Percentiles rank a stretch among this genome's conserved stretches.
phyloP scores from a whole-genome alignment of 148 eudicot species.

The Vaccinium corymbosum region DNA sequence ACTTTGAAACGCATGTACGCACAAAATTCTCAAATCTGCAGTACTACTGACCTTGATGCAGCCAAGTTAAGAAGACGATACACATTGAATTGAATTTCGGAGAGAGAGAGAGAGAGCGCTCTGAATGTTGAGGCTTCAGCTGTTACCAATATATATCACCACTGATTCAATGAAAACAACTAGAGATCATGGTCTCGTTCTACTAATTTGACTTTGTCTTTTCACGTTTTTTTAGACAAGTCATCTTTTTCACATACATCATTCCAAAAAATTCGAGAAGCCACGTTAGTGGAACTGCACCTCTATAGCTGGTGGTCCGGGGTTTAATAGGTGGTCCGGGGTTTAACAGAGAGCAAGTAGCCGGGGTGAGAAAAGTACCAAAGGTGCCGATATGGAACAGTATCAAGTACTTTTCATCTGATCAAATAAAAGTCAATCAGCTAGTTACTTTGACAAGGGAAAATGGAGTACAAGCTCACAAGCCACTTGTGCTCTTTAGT shows the following conservation, averaged over 20 bases:
- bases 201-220: no score
- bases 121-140: background rate
- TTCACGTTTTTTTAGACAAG: no score
- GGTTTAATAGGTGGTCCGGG: constrained; percentile 16
- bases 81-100: background rate
- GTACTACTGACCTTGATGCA: background rate
- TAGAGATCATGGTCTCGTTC: background rate
- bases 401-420: constrained; percentile 17
- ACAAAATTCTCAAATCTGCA: background rate
- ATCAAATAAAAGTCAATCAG: background rate
- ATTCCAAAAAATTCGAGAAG: no score
- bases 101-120: background rate
- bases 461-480: background rate
- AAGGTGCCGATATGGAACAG: constrained; percentile 3
- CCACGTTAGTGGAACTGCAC: no score
- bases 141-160: no score
- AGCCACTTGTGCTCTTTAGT: background rate
- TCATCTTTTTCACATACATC: no score
- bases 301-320: constrained; percentile 4
- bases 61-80: background rate
- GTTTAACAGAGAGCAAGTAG: constrained; percentile 7
- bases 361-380: background rate
- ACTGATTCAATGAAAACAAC: background rate
- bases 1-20: background rate
- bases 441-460: background rate